These are phyloP conservation scores for Huntiella bhutanensis DNA, from an alignment of 2,329 filamentous ascomycete species.

Conservation along the genomic window DNA sequence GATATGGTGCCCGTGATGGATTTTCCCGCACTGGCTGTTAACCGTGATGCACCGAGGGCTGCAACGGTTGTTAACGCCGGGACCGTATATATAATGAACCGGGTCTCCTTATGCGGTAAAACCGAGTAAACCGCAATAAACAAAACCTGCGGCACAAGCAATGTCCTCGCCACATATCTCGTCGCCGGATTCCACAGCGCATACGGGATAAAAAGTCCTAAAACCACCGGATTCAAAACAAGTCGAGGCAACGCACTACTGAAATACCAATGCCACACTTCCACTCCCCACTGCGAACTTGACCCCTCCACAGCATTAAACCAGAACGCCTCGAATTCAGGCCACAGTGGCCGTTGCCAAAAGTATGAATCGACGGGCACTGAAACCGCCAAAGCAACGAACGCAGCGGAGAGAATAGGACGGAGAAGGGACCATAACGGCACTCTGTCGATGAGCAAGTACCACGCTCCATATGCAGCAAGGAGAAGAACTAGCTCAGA, in stretches of 20 bases:
- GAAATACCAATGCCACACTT: constrained; percentile 77
- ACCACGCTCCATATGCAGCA: constrained; percentile 42
- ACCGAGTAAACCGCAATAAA: constrained; percentile 70
- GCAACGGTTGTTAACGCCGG: constrained; percentile 64
- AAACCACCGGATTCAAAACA: constrained; percentile 57
- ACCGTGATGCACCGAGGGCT: constrained; percentile 50
- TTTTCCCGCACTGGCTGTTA: constrained; percentile 49
- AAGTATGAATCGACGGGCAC: constrained; percentile 77
- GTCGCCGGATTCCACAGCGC: constrained; percentile 31
- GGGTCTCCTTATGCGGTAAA: constrained; percentile 88
- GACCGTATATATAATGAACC: constrained; percentile 80
- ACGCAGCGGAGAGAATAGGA: constrained; percentile 44
- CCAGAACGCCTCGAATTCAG: constrained; percentile 73
- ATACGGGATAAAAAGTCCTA: constrained; percentile 33
- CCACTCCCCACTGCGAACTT: constrained; percentile 72
- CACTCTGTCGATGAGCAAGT: constrained; percentile 37
- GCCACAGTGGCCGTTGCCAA: constrained; percentile 79
- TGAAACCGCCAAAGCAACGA: constrained; percentile 49
- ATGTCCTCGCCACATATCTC: constrained; percentile 22
- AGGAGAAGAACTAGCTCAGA: constrained; percentile 76
- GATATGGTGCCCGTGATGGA: constrained; percentile 34
- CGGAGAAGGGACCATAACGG: constrained; percentile 39
- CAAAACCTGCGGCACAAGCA: constrained; percentile 46
- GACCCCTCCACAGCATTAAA: constrained; percentile 78
- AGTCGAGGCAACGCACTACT: constrained; percentile 62